Percentiles rank a stretch among this genome's conserved stretches.
These are phyloP conservation scores for Phytophthora syringae DNA, from an alignment of 352 stramenopile species.

Conservation along the genomic window DNA sequence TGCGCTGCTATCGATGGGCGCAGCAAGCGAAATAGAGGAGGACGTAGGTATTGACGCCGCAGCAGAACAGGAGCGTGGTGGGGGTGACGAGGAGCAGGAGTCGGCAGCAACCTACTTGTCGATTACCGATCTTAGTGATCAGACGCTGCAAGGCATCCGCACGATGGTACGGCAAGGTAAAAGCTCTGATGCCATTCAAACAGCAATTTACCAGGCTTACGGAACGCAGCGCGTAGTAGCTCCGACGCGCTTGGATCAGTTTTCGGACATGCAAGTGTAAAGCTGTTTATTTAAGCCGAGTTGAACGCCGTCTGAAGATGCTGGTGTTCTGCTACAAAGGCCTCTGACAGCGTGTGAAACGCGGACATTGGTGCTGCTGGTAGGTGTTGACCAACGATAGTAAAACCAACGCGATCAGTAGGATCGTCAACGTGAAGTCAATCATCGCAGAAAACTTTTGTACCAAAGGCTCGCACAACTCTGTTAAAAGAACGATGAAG, in stretches of 20 bases:
- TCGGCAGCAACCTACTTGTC: constrained; percentile 40
- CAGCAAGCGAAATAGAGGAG: not conserved
- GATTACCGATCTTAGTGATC: constrained; percentile 57
- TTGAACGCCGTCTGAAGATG: not conserved
- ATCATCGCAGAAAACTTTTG: too few species aligned
- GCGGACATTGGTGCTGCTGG: too few species aligned
- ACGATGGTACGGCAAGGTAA: constrained; percentile 44
- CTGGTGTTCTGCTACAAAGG: too few species aligned
- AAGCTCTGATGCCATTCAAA: constrained; percentile 41
- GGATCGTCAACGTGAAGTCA: too few species aligned
- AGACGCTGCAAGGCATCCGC: constrained; percentile 59
- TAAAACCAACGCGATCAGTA: too few species aligned
- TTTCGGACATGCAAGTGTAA: constrained; percentile 51
- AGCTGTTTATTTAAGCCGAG: constrained; percentile 56
- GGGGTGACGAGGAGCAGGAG: not conserved
- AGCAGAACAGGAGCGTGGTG: not conserved
- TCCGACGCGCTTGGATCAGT: constrained; percentile 39
- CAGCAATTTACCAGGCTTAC: constrained; percentile 41
- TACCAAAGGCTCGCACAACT: too few species aligned
- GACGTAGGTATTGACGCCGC: not conserved
- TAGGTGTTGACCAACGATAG: too few species aligned
- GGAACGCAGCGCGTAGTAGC: constrained; percentile 56
- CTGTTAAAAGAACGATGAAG: too few species aligned
- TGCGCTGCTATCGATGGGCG: constrained; percentile 8
- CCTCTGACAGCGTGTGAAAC: too few species aligned